phyloP scores from a whole-genome alignment of 148 eudicot species.

The Dysphania ambrosioides region DNA sequence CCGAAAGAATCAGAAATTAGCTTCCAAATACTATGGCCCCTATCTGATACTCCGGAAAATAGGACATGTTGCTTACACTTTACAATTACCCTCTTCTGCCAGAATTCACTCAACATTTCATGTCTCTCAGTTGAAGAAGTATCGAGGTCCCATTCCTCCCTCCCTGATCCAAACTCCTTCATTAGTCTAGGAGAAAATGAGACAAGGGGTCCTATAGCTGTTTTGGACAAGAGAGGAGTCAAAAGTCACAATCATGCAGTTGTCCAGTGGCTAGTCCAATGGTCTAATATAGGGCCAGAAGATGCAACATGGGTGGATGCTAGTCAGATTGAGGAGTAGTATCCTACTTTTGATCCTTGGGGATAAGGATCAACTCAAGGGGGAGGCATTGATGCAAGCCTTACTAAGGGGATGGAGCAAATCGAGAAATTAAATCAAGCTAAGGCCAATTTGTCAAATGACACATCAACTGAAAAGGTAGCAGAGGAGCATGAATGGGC shows the following conservation, averaged over 20 bases:
- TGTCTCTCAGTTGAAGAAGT: neutral
- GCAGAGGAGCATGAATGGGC: too few relatives aligned
- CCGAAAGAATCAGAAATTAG: neutral
- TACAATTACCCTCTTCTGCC: neutral
- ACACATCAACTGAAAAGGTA: too few relatives aligned
- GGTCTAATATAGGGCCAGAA: neutral
- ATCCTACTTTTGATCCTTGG: slow-evolving; percentile 4
- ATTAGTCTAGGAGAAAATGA: too few relatives aligned
- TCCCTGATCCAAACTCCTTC: too few relatives aligned
- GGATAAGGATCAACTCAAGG: slow-evolving; percentile 5
- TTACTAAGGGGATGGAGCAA: too few relatives aligned
- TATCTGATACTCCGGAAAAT: neutral
- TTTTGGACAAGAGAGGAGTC: neutral
- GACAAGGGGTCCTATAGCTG: neutral
- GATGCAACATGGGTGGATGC: neutral
- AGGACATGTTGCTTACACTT: neutral
- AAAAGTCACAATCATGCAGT: neutral
- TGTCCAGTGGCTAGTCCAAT: neutral
- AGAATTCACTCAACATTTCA: neutral
- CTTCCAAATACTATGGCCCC: slow-evolving; percentile 1
- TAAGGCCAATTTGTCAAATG: too few relatives aligned
- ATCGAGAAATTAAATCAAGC: too few relatives aligned
- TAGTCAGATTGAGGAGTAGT: neutral
- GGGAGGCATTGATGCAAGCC: too few relatives aligned
- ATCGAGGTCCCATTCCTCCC: neutral